Conservation (phyloP, 1,284 basidiomycete species). For the Ganoderma meredithae region DNA sequence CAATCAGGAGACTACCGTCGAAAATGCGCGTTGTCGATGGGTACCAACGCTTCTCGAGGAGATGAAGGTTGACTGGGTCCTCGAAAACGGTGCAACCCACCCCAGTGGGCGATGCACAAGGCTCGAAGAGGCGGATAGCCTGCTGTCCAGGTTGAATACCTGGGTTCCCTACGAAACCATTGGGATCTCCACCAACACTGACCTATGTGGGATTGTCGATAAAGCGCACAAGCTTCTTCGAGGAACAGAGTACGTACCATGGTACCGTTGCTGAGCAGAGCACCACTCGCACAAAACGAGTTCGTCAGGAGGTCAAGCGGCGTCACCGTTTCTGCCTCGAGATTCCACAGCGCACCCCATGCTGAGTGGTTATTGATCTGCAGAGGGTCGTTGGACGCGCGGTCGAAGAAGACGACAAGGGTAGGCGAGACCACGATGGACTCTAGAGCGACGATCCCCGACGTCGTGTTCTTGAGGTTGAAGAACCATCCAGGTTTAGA, state of each 20-base stretch:
- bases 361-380: slow-evolving; percentile 24
- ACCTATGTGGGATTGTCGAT: slow-evolving; percentile 39
- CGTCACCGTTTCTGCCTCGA: slow-evolving; percentile 39
- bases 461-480: slow-evolving; percentile 44
- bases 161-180: slow-evolving; percentile 46
- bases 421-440: slow-evolving; percentile 54
- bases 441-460: slow-evolving; percentile 56
- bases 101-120: slow-evolving; percentile 44
- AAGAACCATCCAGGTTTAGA: slow-evolving; percentile 14
- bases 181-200: slow-evolving; percentile 51
- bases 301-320: slow-evolving; percentile 21
- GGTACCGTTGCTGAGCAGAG: slow-evolving; percentile 54
- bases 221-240: no score
- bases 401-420: slow-evolving; percentile 53
- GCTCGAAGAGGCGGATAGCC: slow-evolving; percentile 46
- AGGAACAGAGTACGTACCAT: slow-evolving; percentile 41
- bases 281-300: slow-evolving; percentile 37
- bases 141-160: slow-evolving; percentile 37
- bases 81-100: slow-evolving; percentile 48
- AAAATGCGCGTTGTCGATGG: slow-evolving; percentile 48
- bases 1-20: slow-evolving; percentile 50
- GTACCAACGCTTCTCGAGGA: slow-evolving; percentile 50
- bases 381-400: slow-evolving; percentile 45
- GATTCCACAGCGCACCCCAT: slow-evolving; percentile 26
- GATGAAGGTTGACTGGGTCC: slow-evolving; percentile 44